phyloP scores from a whole-genome alignment of 2,329 filamentous ascomycete genomes.

The Fusarium poae region DNA sequence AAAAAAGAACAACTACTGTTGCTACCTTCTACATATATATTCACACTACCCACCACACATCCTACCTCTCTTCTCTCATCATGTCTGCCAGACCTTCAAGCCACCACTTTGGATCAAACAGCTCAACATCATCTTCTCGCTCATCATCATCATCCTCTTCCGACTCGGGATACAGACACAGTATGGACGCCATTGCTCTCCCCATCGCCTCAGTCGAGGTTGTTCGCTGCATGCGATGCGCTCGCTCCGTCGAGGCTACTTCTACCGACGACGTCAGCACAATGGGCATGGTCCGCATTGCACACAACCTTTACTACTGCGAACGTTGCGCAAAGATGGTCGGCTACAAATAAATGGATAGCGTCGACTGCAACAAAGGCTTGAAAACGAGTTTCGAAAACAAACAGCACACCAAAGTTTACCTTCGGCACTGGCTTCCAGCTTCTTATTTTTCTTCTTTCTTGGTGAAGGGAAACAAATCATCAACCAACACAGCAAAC shows the following conservation, averaged over 20 bases:
- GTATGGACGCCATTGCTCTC: conserved; percentile 63
- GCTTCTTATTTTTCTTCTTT: conserved; percentile 15
- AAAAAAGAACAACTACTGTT: neutral
- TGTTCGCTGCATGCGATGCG: conserved; percentile 73
- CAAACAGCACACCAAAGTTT: neutral
- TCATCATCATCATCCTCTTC: conserved; percentile 44
- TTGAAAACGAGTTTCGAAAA: conserved; percentile 21
- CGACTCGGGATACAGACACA: conserved; percentile 55
- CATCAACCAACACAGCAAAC: conserved; percentile 24
- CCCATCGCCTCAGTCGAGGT: conserved; percentile 68
- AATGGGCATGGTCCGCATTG: conserved; percentile 74
- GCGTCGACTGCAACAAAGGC: neutral
- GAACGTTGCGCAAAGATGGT: conserved; percentile 73
- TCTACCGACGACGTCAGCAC: conserved; percentile 70
- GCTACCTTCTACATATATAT: conserved; percentile 16
- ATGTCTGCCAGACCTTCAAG: conserved; percentile 41
- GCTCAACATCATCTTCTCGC: conserved; percentile 40
- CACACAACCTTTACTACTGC: conserved; percentile 76
- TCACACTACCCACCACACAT: conserved; percentile 36
- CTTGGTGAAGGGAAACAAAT: conserved; percentile 22
- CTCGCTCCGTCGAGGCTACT: conserved; percentile 70
- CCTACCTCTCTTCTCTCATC: conserved; percentile 31
- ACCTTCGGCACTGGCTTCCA: conserved; percentile 14
- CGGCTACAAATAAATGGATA: conserved; percentile 66
- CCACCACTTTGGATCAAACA: conserved; percentile 44